Base-by-base conservation (phyloP, 2,329 filamentous ascomycete genomes). In the Exophiala phaeomuriformis region DNA sequence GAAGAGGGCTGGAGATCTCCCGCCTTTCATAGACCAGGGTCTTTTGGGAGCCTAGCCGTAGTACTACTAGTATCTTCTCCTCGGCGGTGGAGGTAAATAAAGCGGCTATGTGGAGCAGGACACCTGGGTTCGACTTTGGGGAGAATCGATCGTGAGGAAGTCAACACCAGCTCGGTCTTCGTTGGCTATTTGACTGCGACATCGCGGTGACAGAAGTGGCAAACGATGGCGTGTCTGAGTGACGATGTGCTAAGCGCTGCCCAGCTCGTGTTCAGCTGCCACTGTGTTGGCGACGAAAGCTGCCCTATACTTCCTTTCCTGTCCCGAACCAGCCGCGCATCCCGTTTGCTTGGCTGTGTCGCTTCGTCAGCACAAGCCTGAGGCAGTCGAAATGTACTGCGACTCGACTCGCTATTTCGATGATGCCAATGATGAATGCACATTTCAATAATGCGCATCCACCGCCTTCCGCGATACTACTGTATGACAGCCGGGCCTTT, bases 271-370 rank as follows among this genome's bases (percentile, higher is more conserved):
- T 4, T 10, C 39, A 41, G 28, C 4, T 41, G 2, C 6, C 29
- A 30, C 8, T 37, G 37, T 40, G 40, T 35, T 36, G 39, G 48
- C 48, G 29, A 50, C 5, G 39, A 44, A 43, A 27, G 27, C 48
- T 28, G 12, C 39, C 33, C 48, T 30, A n/a, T 44, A 50, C 48
- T 30, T 31, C 39, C 27, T 46, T 30, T 32, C 36, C 36, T 8
- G 19, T 32, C 28, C 3, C n/a, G 41, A 31, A 42, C 40, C 33
- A 46, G 52, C 52, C 47, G 46, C 47, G 47, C 47, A 49, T 35
- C 29, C 27, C 27, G 30, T 41, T 43, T 32, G 30, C 51, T 54
- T 54, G 52, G 52, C 52, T 46, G 12, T 29, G 29, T 30, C 37
- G 41, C 45, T 39, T 43, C 36, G 51, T 53, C 51, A 53, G 51